Percentiles rank a stretch among this genome's conserved stretches.
Conservation (phyloP, 306 rosid species). For the Pterocarpus macrocarpus region DNA sequence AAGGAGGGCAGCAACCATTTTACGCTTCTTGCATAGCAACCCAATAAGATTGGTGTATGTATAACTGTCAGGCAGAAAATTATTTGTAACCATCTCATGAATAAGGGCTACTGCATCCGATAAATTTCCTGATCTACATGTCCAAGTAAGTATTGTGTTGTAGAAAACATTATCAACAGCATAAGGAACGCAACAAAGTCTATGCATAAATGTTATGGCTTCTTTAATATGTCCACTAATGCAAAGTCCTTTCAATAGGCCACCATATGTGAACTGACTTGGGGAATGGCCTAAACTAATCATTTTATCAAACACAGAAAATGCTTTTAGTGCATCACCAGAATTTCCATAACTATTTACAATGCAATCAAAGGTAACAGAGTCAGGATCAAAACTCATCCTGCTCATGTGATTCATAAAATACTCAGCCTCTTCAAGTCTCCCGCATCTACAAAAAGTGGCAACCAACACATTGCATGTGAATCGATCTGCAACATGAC, state of each 20-base stretch:
- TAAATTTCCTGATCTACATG: constrained; percentile 67
- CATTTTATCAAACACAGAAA: constrained; percentile 71
- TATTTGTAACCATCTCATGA: constrained; percentile 67
- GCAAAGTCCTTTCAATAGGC: constrained; percentile 75
- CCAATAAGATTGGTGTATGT: constrained; percentile 70
- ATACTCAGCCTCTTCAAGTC: constrained; percentile 67
- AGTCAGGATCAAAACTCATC: constrained; percentile 64
- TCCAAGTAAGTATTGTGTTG: constrained; percentile 67
- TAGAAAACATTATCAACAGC: constrained; percentile 64
- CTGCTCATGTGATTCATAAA: constrained; percentile 77
- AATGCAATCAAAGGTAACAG: constrained; percentile 67
- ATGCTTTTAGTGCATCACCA: constrained; percentile 68
- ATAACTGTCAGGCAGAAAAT: constrained; percentile 65
- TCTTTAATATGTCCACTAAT: constrained; percentile 65
- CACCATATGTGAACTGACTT: constrained; percentile 69
- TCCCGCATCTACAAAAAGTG: constrained; percentile 66
- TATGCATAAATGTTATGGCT: constrained; percentile 58
- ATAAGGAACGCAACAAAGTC: constrained; percentile 61
- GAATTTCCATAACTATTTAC: constrained; percentile 67
- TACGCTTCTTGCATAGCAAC: constrained; percentile 69
- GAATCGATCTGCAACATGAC: constrained; percentile 61
- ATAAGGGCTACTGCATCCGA: constrained; percentile 63
- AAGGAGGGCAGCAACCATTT: constrained; percentile 67
- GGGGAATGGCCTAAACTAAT: constrained; percentile 66
- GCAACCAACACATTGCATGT: constrained; percentile 66